phyloP scores from a whole-genome alignment of 1,284 basidiomycete genomes.

The Ceratobasidium sp. region DNA sequence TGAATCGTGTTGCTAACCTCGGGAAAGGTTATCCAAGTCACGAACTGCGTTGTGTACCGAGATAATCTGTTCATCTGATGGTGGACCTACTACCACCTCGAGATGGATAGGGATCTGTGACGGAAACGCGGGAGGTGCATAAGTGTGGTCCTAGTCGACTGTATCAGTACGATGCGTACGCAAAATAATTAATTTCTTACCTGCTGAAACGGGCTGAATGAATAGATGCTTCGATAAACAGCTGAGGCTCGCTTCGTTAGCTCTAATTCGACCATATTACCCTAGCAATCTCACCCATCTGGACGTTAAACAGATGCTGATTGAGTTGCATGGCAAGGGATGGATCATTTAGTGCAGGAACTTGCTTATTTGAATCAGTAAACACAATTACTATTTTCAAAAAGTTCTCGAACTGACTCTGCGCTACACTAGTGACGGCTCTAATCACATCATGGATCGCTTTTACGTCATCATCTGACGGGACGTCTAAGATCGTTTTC shows the following conservation, averaged over 20 bases:
- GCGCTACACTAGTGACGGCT: background rate
- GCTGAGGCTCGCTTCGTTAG: background rate
- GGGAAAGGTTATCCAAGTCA: background rate
- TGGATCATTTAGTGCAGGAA: background rate
- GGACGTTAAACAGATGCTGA: constrained; percentile 11
- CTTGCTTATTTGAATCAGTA: background rate
- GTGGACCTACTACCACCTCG: background rate
- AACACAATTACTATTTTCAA: background rate
- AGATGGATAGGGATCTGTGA: background rate
- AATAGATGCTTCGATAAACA: background rate
- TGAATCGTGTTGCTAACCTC: background rate
- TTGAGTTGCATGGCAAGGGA: background rate
- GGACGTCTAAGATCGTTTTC: background rate
- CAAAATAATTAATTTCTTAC: background rate
- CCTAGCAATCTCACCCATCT: constrained; percentile 16
- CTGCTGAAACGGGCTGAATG: background rate
- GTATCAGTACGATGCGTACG: background rate
- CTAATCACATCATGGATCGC: constrained; percentile 1
- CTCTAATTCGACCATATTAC: background rate
- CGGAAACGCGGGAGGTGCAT: constrained; percentile 10
- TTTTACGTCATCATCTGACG: constrained; percentile 16
- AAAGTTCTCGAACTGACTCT: background rate
- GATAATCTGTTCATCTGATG: constrained; percentile 12
- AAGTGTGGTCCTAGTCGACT: background rate
- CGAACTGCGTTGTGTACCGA: constrained; percentile 7